Percentiles rank a stretch among this genome's conserved stretches.
phyloP scores from a whole-genome alignment of 805 yeast species.

The Huiozyma naganishii region DNA sequence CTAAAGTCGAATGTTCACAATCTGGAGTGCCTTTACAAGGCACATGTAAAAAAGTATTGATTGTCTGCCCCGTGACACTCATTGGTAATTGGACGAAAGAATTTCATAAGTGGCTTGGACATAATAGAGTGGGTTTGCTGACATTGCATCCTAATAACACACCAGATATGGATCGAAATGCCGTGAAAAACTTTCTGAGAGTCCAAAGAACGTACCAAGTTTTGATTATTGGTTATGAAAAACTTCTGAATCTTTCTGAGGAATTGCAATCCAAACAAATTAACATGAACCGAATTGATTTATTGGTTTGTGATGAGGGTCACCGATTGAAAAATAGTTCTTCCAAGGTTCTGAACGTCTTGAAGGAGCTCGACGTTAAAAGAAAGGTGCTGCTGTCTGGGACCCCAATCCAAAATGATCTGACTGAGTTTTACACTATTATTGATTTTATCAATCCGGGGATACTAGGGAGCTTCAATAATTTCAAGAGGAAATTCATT shows the following conservation, averaged over 20 bases:
- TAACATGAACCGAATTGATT: constrained; percentile 35
- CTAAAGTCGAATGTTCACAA: constrained; percentile 26
- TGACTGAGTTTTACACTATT: constrained; percentile 70
- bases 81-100: constrained; percentile 82
- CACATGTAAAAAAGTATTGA: constrained; percentile 46
- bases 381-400: constrained; percentile 67
- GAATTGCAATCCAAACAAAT: constrained; percentile 35
- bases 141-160: constrained; percentile 42
- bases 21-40: constrained; percentile 26
- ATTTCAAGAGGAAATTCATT: constrained; percentile 52
- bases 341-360: constrained; percentile 58
- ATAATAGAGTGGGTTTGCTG: constrained; percentile 53
- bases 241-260: constrained; percentile 43
- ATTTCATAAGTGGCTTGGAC: constrained; percentile 79
- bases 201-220: constrained; percentile 68
- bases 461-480: constrained; percentile 49
- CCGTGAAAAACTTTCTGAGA: constrained; percentile 48
- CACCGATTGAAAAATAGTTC: constrained; percentile 72
- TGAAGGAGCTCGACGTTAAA: constrained; percentile 43
- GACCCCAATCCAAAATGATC: constrained; percentile 89
- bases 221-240: constrained; percentile 80
- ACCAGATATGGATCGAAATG: constrained; percentile 43
- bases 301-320: constrained; percentile 90
- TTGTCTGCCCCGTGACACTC: constrained; percentile 88
- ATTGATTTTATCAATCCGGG: constrained; percentile 82